These are phyloP conservation scores for Exophiala sp. DNA, from an alignment of 2,329 filamentous ascomycete genomes.

Conservation along the genomic window DNA sequence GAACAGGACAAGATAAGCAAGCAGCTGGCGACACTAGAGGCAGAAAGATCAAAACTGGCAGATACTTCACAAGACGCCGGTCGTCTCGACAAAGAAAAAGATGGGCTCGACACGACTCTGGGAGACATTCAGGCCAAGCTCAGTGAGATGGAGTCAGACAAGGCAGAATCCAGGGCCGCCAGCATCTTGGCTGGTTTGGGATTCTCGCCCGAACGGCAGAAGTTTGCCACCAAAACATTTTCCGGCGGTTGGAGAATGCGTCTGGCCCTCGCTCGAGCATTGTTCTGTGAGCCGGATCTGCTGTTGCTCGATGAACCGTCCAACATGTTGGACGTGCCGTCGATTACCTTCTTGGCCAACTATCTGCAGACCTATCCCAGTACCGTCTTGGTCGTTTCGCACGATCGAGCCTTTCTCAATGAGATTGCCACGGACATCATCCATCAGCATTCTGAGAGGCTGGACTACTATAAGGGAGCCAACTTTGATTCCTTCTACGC, in stretches of 20 bases:
- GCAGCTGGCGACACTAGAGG: constrained; percentile 70
- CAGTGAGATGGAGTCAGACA: constrained; percentile 98
- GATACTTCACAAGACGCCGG: constrained; percentile 88
- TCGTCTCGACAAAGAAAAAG: constrained; percentile 76
- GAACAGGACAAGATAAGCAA: constrained; percentile 83
- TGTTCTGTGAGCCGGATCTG: constrained; percentile 96
- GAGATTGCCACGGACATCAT: constrained; percentile 99
- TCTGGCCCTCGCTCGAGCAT: constrained; percentile 82
- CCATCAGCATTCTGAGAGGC: constrained; percentile 91
- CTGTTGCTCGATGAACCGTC: constrained; percentile 97
- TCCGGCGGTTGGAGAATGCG: constrained; percentile 99
- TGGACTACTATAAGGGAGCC: constrained; percentile 97
- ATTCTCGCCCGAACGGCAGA: constrained; percentile 88
- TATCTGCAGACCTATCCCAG: constrained; percentile 93
- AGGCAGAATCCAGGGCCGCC: constrained; percentile 88
- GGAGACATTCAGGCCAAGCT: constrained; percentile 88
- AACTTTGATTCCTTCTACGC: constrained; percentile 98
- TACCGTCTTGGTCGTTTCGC: constrained; percentile 91
- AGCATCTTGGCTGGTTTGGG: constrained; percentile 95
- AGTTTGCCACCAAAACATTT: constrained; percentile 92
- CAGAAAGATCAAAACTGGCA: constrained; percentile 69
- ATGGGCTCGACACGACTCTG: constrained; percentile 82
- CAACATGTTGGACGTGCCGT: constrained; percentile 99
- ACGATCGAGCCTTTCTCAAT: constrained; percentile 98
- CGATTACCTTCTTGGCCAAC: constrained; percentile 93